Evolutionary conservation across 2,329 filamentous ascomycete species (phyloP).

Genomic region (Herpotrichia juniperi): DNA sequence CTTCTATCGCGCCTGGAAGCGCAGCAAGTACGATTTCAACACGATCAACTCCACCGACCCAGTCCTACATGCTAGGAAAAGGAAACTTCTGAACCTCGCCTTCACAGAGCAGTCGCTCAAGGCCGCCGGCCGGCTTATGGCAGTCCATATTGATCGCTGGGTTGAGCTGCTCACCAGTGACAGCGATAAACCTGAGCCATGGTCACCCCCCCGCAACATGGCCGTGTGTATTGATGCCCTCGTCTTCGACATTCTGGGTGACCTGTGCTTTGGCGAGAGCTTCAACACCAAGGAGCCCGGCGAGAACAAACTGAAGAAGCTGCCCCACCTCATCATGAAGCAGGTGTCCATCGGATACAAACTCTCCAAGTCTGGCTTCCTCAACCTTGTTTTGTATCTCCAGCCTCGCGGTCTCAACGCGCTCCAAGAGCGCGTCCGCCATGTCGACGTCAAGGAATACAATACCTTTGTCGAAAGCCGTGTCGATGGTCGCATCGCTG

Average conservation of each 20-base stretch:
- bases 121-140: conserved; percentile 11
- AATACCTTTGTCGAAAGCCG: conserved; percentile 10
- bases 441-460: conserved; percentile 10
- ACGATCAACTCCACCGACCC: conserved; percentile 9
- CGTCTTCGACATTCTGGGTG: conserved; percentile 53
- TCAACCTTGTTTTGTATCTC: conserved; percentile 4
- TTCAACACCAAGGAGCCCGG: conserved; percentile 41
- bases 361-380: background rate
- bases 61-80: conserved; percentile 10
- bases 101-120: conserved; percentile 20
- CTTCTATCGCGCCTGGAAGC: conserved; percentile 19
- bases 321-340: conserved; percentile 16
- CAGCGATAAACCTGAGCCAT: background rate
- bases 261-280: conserved; percentile 43
- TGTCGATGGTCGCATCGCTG: conserved; percentile 12
- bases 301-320: conserved; percentile 14
- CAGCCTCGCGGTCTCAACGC: conserved; percentile 15
- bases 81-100: conserved; percentile 15
- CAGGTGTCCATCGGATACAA: conserved; percentile 9
- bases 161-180: conserved; percentile 3
- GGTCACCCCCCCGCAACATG: conserved; percentile 12
- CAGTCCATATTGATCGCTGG: conserved; percentile 21
- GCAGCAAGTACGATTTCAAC: conserved; percentile 11
- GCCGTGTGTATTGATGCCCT: conserved; percentile 20
- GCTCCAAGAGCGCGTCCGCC: conserved; percentile 6